phyloP scores from a whole-genome alignment of 805 yeast species.

The Metschnikowia colocasiae region DNA sequence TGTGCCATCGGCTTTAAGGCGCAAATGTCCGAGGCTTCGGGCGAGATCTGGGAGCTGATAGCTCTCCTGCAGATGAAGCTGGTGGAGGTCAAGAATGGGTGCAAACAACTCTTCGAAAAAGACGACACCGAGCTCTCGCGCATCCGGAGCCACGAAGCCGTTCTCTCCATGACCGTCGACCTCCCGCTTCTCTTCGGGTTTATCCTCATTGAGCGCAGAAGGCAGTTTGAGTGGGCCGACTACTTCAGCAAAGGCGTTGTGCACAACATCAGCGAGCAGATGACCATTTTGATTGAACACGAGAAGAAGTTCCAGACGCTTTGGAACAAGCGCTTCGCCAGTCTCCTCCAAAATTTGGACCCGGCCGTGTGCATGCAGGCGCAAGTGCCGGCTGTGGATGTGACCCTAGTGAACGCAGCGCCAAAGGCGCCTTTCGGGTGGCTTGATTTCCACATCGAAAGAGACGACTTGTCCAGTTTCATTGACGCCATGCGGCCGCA shows the following conservation, averaged over 20 bases:
- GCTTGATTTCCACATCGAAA: slow-evolving; percentile 33
- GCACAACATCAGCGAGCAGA: slow-evolving; percentile 49
- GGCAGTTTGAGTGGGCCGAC: slow-evolving; percentile 57
- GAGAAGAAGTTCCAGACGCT: slow-evolving; percentile 53
- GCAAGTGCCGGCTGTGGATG: slow-evolving; percentile 23
- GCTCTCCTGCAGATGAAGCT: slow-evolving; percentile 38
- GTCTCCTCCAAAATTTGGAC: slow-evolving; percentile 27
- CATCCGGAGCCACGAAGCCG: slow-evolving; percentile 34
- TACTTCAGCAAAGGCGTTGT: slow-evolving; percentile 39
- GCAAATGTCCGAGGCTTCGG: slow-evolving; percentile 21
- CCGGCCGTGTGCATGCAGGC: slow-evolving; percentile 12
- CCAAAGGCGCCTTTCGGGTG: slow-evolving; percentile 23
- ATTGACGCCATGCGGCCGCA: slow-evolving; percentile 26
- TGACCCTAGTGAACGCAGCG: slow-evolving; percentile 14
- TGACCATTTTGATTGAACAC: slow-evolving; percentile 52
- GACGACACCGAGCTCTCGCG: slow-evolving; percentile 1
- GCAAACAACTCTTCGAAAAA: slow-evolving; percentile 18
- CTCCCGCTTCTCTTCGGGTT: slow-evolving; percentile 70
- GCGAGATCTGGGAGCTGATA: slow-evolving; percentile 27
- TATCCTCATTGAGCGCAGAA: slow-evolving; percentile 56
- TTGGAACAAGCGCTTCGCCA: slow-evolving; percentile 65
- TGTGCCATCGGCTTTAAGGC: slow-evolving; percentile 32
- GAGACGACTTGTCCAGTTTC: slow-evolving; percentile 32
- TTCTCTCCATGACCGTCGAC: slow-evolving; percentile 50
- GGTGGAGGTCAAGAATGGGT: slow-evolving; percentile 31